A percentile compares a stretch with the other conserved stretches of the same genome.
Conservation (phyloP, 108 stramenopile genomes). For the Conticribra guillardii region DNA sequence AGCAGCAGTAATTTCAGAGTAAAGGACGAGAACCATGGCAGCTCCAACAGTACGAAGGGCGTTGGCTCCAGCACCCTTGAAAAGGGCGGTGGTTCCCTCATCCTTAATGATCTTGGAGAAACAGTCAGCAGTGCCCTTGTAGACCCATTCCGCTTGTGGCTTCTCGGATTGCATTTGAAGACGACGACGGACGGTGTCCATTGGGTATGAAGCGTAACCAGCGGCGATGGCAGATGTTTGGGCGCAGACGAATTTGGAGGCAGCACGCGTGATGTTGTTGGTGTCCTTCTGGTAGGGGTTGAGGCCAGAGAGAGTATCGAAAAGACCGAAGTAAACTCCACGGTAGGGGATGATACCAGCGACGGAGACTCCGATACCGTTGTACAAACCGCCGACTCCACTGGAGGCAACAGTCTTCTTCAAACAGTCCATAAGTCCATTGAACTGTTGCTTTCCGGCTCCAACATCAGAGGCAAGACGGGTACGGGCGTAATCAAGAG, state of each 20-base stretch:
- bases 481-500: slow-evolving; percentile 99
- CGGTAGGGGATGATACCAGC: slow-evolving; percentile 98
- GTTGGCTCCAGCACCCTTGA: slow-evolving; percentile 99
- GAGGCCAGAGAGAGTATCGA: slow-evolving; percentile 96
- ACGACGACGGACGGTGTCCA: slow-evolving; percentile 99
- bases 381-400: slow-evolving; percentile 94
- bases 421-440: slow-evolving; percentile 96
- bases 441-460: slow-evolving; percentile 93
- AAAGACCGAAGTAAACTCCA: slow-evolving; percentile 98
- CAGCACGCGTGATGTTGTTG: slow-evolving; percentile 81
- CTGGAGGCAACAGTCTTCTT: slow-evolving; percentile 86
- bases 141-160: slow-evolving; percentile 93
- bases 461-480: slow-evolving; percentile 99
- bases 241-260: slow-evolving; percentile 96
- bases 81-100: slow-evolving; percentile 94
- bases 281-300: slow-evolving; percentile 98
- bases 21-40: slow-evolving; percentile 96
- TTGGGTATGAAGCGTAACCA: slow-evolving; percentile 98
- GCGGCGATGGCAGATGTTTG: slow-evolving; percentile 94
- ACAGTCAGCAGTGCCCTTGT: slow-evolving; percentile 97
- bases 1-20: slow-evolving; percentile 96
- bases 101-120: slow-evolving; percentile 93
- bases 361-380: slow-evolving; percentile 97
- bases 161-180: slow-evolving; percentile 99
- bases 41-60: slow-evolving; percentile 98